Percentiles rank a stretch among this genome's conserved stretches.
Conservation (phyloP, 2,329 filamentous ascomycete genomes). For the Colletotrichum nymphaeae region DNA sequence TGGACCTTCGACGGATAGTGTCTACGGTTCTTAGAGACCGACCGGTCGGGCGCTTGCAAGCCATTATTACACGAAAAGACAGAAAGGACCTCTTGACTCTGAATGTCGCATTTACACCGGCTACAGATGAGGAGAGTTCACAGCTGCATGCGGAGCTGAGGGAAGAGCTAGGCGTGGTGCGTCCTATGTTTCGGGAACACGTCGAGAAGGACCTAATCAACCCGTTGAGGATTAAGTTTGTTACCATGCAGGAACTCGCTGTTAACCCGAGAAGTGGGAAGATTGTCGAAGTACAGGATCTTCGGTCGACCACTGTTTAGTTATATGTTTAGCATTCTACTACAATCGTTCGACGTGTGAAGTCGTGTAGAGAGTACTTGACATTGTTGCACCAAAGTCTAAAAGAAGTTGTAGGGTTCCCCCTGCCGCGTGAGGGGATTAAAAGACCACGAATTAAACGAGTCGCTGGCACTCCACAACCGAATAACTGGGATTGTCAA, state of each 20-base stretch:
- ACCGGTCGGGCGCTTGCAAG: conserved; percentile 16
- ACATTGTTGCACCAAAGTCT: background rate
- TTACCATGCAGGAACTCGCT: conserved; percentile 21
- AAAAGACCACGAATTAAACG: background rate
- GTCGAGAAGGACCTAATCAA: conserved; percentile 29
- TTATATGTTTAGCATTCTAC: background rate
- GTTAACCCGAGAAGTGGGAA: conserved; percentile 29
- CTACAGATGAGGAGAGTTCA: conserved; percentile 7
- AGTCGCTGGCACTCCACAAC: background rate
- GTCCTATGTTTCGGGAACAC: conserved; percentile 29
- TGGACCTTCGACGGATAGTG: conserved; percentile 26
- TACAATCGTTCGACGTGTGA: background rate
- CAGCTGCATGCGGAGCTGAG: conserved; percentile 9
- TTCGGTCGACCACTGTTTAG: conserved; percentile 26
- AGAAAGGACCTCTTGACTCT: conserved; percentile 26
- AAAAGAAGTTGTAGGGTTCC: background rate
- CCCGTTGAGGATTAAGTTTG: conserved; percentile 10
- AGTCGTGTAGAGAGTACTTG: background rate
- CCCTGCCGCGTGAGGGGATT: background rate
- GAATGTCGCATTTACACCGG: conserved; percentile 9
- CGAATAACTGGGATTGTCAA: background rate
- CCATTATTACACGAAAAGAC: conserved; percentile 15
- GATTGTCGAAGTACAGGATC: conserved; percentile 21
- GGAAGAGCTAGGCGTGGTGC: conserved; percentile 11
- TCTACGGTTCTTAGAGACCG: conserved; percentile 8